A percentile compares a stretch with the other conserved stretches of the same genome.
Conservation (phyloP, 177 flowering plant genomes). For the Vitis hybrid region DNA sequence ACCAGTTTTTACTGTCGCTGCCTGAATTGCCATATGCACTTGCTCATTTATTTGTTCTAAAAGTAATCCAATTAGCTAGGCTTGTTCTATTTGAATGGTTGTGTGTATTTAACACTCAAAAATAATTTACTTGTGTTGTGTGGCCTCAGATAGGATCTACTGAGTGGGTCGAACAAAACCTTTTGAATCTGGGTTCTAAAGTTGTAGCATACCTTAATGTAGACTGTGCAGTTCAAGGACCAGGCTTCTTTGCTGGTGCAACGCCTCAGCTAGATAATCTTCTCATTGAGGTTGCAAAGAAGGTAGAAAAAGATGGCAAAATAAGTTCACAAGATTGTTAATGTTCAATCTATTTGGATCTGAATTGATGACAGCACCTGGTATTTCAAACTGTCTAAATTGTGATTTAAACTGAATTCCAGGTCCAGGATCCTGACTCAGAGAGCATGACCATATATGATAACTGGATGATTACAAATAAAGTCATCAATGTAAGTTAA, state of each 20-base stretch:
- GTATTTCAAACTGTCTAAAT: neutral
- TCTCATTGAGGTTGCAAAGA: slow-evolving; percentile 68
- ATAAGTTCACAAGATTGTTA: neutral
- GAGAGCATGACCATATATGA: slow-evolving; percentile 50
- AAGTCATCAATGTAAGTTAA: slow-evolving; percentile 47
- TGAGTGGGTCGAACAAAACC: slow-evolving; percentile 97
- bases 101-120: neutral
- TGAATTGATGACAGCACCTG: slow-evolving; percentile 1
- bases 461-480: slow-evolving; percentile 47
- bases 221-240: slow-evolving; percentile 99
- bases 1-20: too few relatives aligned
- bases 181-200: slow-evolving; percentile 43
- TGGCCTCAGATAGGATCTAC: slow-evolving; percentile 85
- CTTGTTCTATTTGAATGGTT: too few relatives aligned
- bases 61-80: too few relatives aligned
- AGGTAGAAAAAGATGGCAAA: slow-evolving; percentile 39
- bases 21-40: too few relatives aligned
- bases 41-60: too few relatives aligned
- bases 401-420: slow-evolving; percentile 20
- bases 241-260: slow-evolving; percentile 78
- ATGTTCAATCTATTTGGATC: neutral
- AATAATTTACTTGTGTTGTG: neutral
- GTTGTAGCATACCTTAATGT: slow-evolving; percentile 66
- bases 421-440: slow-evolving; percentile 86
- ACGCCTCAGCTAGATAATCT: slow-evolving; percentile 94